Conservation (phyloP, 2,329 filamentous ascomycete species). For the Hymenotorrendiella dingleyae region DNA sequence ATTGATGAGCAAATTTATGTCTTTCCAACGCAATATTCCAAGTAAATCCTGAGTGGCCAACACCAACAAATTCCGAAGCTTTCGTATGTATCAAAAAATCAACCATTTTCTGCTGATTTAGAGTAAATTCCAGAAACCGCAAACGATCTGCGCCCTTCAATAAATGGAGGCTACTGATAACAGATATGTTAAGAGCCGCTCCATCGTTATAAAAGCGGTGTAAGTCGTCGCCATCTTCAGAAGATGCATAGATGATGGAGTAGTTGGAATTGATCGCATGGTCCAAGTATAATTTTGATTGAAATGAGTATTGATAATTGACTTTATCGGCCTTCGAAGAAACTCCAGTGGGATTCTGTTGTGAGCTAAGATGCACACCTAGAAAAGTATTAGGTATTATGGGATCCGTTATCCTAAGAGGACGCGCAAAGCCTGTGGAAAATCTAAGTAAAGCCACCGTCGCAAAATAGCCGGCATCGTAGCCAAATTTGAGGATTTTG, state of each 20-base stretch:
- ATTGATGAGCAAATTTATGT: constrained; percentile 8
- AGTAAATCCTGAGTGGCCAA: constrained; percentile 39
- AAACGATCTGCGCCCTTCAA: constrained; percentile 30
- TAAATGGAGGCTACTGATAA: constrained; percentile 34
- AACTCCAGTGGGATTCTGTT: constrained; percentile 10
- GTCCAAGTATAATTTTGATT: constrained; percentile 9
- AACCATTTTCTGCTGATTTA: constrained; percentile 41
- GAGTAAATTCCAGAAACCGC: constrained; percentile 32
- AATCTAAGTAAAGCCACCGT: constrained; percentile 28
- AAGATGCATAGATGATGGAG: constrained; percentile 12
- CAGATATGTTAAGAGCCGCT: constrained; percentile 6
- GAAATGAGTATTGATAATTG: constrained; percentile 11
- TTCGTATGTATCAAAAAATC: constrained; percentile 42
- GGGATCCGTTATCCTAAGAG: constrained; percentile 21
- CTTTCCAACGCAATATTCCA: constrained; percentile 41
- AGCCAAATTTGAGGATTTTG: constrained; percentile 30
- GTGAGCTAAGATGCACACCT: constrained; percentile 18
- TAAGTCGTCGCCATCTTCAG: constrained; percentile 8
- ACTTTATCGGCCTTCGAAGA: constrained; percentile 11
- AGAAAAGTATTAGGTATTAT: constrained; percentile 15
- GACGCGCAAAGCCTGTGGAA: constrained; percentile 17
- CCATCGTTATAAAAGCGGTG: constrained; percentile 1
- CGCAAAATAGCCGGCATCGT: constrained; percentile 20
- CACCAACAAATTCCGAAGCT: constrained; percentile 36
- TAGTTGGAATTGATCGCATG: constrained; percentile 6